Evolutionary conservation across 495 filamentous ascomycete species (phyloP).

Genomic region (Daldinia decipiens): DNA sequence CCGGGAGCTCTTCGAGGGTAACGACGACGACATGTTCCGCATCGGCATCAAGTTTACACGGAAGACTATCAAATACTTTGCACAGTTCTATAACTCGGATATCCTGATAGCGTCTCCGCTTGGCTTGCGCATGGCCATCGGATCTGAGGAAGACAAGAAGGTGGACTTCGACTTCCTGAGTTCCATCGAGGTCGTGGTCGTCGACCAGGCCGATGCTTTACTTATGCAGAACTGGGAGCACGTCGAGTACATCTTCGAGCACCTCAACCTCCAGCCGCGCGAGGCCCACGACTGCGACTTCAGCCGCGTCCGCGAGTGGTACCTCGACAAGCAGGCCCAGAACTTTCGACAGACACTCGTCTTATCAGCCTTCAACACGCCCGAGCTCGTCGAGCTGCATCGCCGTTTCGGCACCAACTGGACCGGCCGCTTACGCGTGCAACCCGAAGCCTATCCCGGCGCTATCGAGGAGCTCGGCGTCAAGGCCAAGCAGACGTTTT

Average conservation of each 20-base stretch:
- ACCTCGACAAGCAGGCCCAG: slow-evolving; percentile 83
- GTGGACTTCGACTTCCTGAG: slow-evolving; percentile 90
- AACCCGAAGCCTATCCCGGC: slow-evolving; percentile 68
- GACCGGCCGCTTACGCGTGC: slow-evolving; percentile 77
- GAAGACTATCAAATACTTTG: slow-evolving; percentile 93
- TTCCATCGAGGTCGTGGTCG: slow-evolving; percentile 87
- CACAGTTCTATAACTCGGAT: slow-evolving; percentile 95
- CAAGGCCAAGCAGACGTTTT: slow-evolving; percentile 85
- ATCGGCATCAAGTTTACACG: slow-evolving; percentile 93
- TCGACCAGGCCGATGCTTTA: slow-evolving; percentile 93
- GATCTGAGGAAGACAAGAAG: slow-evolving; percentile 71
- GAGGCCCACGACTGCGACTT: slow-evolving; percentile 96
- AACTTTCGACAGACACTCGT: slow-evolving; percentile 86
- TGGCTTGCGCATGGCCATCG: slow-evolving; percentile 88
- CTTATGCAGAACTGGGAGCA: slow-evolving; percentile 99
- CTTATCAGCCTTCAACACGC: slow-evolving; percentile 82
- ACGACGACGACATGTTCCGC: slow-evolving; percentile 96
- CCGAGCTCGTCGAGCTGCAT: slow-evolving; percentile 85
- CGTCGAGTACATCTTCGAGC: slow-evolving; percentile 86
- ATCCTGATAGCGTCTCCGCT: slow-evolving; percentile 91
- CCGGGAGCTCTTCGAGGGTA: slow-evolving; percentile 88
- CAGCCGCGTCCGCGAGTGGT: slow-evolving; percentile 88
- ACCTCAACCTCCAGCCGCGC: slow-evolving; percentile 89
- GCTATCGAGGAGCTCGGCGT: slow-evolving; percentile 73
- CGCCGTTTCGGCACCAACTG: slow-evolving; percentile 81